These are phyloP conservation scores for Xylaria sp. DNA, from an alignment of 2,329 filamentous ascomycete genomes.

Conservation along the genomic window DNA sequence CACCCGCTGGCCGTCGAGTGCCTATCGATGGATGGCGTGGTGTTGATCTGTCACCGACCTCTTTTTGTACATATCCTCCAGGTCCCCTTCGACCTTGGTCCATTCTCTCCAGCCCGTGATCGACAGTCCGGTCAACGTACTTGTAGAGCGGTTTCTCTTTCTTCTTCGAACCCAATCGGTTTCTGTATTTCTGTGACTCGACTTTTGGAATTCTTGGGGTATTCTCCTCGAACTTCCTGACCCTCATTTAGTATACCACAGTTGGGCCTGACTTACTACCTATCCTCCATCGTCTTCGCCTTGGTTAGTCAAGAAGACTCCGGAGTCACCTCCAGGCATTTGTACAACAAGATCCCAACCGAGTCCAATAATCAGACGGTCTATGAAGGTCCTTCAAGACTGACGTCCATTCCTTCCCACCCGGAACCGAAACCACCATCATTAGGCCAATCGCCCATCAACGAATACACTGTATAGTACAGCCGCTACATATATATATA, in stretches of 20 bases:
- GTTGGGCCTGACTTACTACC: conserved; percentile 41
- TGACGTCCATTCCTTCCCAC: conserved; percentile 51
- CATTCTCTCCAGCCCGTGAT: conserved; percentile 51
- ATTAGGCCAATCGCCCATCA: conserved; percentile 50
- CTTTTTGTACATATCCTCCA: conserved; percentile 51
- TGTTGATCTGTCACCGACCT: conserved; percentile 53
- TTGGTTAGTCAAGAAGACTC: conserved; percentile 45
- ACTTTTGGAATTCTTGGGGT: conserved; percentile 48
- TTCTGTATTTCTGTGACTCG: conserved; percentile 52
- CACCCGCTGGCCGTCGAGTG: conserved; percentile 51
- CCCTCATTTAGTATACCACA: conserved; percentile 50
- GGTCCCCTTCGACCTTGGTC: conserved; percentile 51
- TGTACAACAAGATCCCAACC: conserved; percentile 48
- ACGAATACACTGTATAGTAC: conserved; percentile 48
- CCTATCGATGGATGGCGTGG: conserved; percentile 54
- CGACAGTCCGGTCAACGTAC: conserved; percentile 50
- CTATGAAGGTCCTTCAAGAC: conserved; percentile 43
- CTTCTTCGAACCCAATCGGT: conserved; percentile 51
- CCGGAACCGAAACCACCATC: conserved; percentile 52
- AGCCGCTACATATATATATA: conserved; percentile 43
- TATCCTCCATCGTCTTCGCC: conserved; percentile 38
- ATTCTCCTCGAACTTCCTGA: conserved; percentile 49
- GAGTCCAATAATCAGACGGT: conserved; percentile 49
- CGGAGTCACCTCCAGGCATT: conserved; percentile 41
- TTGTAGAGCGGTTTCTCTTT: conserved; percentile 49